phyloP scores from a whole-genome alignment of 257 asterid species.

The Scutellaria galericulata region DNA sequence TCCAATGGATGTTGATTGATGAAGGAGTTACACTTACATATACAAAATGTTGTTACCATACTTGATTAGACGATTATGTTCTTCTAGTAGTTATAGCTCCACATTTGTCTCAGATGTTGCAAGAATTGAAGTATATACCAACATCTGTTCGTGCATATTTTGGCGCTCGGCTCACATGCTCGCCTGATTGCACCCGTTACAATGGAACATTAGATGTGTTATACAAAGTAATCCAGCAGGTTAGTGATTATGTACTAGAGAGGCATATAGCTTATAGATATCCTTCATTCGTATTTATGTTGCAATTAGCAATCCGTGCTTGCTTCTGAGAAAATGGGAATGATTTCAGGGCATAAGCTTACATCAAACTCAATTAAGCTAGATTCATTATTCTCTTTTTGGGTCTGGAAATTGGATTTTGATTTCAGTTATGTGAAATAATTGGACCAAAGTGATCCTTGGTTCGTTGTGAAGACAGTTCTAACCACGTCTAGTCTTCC shows the following conservation, averaged over 20 bases:
- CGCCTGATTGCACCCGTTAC: constrained; percentile 62
- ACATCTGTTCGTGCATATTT: constrained; percentile 42
- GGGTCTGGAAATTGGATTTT: not conserved
- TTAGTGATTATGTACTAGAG: constrained; percentile 41
- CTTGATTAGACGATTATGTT: not conserved
- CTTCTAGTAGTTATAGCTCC: constrained; percentile 28
- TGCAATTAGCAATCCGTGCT: not conserved
- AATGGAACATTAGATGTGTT: constrained; percentile 82
- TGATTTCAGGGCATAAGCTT: not conserved
- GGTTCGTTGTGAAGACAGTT: not conserved
- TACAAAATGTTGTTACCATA: not conserved
- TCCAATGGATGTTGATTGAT: not conserved
- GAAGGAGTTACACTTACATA: not conserved
- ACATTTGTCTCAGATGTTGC: constrained; percentile 52
- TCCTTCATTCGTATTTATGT: not conserved
- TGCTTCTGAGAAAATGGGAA: not conserved
- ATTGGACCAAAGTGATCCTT: not conserved
- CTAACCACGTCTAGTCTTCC: constrained; percentile 35
- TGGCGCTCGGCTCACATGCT: constrained; percentile 49
- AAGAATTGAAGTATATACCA: constrained; percentile 45
- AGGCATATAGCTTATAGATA: not conserved
- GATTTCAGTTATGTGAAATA: not conserved
- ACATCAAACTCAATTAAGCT: no score
- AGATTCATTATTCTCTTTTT: no score
- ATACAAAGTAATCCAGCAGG: constrained; percentile 73